Evolutionary conservation across 805 yeast genomes (phyloP).

Genomic region (Kodamaea restingae): DNA sequence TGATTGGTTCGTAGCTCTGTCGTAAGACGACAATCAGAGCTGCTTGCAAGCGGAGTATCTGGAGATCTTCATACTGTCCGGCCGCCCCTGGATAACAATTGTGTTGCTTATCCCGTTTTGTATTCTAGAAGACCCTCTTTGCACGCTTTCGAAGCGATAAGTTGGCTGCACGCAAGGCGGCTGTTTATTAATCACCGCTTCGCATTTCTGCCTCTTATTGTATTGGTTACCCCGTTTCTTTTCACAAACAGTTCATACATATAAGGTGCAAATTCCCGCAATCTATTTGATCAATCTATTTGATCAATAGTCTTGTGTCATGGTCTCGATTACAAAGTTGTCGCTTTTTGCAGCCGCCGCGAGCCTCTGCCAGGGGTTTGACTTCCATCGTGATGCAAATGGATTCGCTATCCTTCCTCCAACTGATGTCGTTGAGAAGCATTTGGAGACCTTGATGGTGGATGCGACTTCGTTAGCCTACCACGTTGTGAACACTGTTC

Average conservation of each 20-base stretch:
- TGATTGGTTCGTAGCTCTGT: too few species aligned
- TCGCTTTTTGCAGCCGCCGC: conserved; percentile 7
- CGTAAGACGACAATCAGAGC: too few species aligned
- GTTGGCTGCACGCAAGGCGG: too few species aligned
- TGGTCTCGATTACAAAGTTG: conserved; percentile 11
- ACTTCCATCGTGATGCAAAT: conserved; percentile 10
- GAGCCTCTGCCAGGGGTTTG: conserved; percentile 8
- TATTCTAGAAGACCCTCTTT: too few species aligned
- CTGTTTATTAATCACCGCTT: background rate
- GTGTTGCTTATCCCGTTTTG: too few species aligned
- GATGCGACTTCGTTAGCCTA: conserved; percentile 7
- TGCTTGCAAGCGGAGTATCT: too few species aligned
- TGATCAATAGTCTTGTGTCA: conserved; percentile 4
- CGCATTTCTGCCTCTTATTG: background rate
- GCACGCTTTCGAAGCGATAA: too few species aligned
- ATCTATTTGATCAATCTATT: too few species aligned
- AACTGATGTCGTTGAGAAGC: conserved; percentile 11
- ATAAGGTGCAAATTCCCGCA: too few species aligned
- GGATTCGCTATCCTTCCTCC: conserved; percentile 15
- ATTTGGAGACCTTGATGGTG: conserved; percentile 7
- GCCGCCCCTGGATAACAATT: too few species aligned
- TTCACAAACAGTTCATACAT: background rate
- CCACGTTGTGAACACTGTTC: conserved; percentile 13
- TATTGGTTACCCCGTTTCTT: conserved; percentile 3
- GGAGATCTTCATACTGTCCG: too few species aligned